Evolutionary conservation across 2,329 filamentous ascomycete genomes (phyloP), one percentile per base, ranked within the genome.

Genomic region (Fusarium sarcochroum): DNA sequence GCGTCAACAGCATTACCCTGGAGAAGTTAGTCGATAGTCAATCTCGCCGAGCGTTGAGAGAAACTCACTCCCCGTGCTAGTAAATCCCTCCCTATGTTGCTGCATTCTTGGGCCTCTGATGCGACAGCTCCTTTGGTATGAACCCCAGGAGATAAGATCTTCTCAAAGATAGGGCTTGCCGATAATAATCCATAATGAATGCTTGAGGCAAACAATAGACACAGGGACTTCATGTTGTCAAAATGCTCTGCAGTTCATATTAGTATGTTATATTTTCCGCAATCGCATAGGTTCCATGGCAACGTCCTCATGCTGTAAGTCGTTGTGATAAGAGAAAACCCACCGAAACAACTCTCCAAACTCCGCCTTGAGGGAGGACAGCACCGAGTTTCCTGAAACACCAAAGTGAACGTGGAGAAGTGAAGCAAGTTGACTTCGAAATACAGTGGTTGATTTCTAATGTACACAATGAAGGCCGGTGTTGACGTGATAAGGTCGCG

Each of bases 1-100:
- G 92, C 90, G 79, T 95, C 92, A 1, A 90, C 91, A 14, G 92
- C 92, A 79, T 93, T 93, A 8, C 92, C 92, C 84, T 88, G 4
- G 7, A 30, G 20, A 7, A 17, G 18, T 58, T 6, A 44, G 32
- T 7, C 5, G 3, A 5, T 17, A 13, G 4, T 20, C 7, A 5
- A 45, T 25, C 14, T 13, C 1, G 14, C 20, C 6, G 21, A 41
- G 11, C 4, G 1, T 7, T 10, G 15, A n/a, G n/a, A 35, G 23
- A 27, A 25, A 78, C 82, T 44, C 76, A 86, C 86, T 5, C 86
- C 86, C 18, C 78, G 76, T 20, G 80, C 77, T 27, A 93, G 78
- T 18, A 92, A 81, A 42, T 91, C 84, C 25, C 87, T 85, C 3
- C 92, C 92, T 71, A 93, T 90, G 32, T 84, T 76, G 64, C 90